Base-by-base conservation (phyloP, 2,329 filamentous ascomycete genomes). In the Fusarium haematococcum region DNA sequence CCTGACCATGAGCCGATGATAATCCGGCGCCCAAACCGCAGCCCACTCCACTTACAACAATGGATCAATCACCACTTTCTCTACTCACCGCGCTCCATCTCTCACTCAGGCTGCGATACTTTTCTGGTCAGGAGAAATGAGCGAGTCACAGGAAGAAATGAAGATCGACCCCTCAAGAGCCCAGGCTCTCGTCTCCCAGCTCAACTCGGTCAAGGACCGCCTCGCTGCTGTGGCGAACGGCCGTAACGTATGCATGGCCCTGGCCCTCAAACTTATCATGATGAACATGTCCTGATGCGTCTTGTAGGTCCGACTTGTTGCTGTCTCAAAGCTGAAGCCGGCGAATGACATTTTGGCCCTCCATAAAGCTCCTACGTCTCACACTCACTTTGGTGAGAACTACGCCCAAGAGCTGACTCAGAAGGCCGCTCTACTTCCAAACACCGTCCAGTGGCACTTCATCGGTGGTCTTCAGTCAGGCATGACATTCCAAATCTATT, bases 271-370 rank as follows among this genome's bases (percentile, higher is more conserved):
- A 37, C 33, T 48, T 25, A 45, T 56, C 37, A 39, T 16, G 50
- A 52, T 37, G 5, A 43, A 18, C n/a, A 39, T 48, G 48, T n/a
- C 30, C 59, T 58, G 62, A 68, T 78, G 80, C 45, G 79, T 11
- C 5, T 10, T 20, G 27, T 63, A 94, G 92, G 90, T 96, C 73
- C 92, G 97, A 56, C 89, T 99, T 43, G 95, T 99, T 48, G 96
- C 97, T 32, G 97, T 99, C 59, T 98, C 95, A 45, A 99, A 99
- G 84, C 88, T 98, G 75, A 98, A 99, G 85, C 96, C 97, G 16
- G 94, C 92, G 68, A 94, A 94, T 79, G 97, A 99, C 82, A 93
- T 99, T 78, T 88, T 97, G 65, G 93, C 95, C 33, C 90, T 99
- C 1, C 93, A 97, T 84, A 87, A 89, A 77, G 83, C 87, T 0